Percentiles rank a stretch among this genome's conserved stretches.
phyloP scores from a whole-genome alignment of 306 rosid genomes.

The Begonia loranthoides region DNA sequence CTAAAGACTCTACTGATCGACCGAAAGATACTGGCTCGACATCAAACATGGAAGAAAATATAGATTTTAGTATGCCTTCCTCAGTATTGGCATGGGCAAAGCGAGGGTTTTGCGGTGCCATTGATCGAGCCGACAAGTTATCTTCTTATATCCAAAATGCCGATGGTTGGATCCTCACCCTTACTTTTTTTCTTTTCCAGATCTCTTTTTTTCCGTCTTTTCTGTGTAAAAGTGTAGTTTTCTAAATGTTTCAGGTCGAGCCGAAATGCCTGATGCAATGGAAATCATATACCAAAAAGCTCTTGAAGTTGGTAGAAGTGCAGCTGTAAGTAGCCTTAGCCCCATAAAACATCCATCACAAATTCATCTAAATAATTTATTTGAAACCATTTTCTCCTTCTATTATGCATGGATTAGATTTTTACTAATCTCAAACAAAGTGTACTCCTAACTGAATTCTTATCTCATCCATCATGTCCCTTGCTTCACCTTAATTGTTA shows the following conservation, averaged over 20 bases:
- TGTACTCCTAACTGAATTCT: too few species aligned
- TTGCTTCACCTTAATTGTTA: too few species aligned
- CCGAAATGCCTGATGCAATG: constrained; percentile 86
- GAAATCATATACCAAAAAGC: constrained; percentile 47
- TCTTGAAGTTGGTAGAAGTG: constrained; percentile 37
- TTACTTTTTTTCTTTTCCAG: not conserved
- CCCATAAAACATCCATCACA: not conserved
- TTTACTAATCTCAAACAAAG: constrained; percentile 1
- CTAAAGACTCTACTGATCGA: constrained; percentile 16
- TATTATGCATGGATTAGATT: too few species aligned
- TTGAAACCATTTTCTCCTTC: constrained; percentile 1
- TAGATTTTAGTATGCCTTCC: constrained; percentile 40
- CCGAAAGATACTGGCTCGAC: constrained; percentile 15
- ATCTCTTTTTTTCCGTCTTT: not conserved
- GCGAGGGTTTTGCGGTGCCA: constrained; percentile 47
- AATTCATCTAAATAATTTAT: not conserved
- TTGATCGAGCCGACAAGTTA: constrained; percentile 57
- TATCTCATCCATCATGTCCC: too few species aligned
- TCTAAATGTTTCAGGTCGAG: constrained; percentile 18
- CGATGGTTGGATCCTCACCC: constrained; percentile 40
- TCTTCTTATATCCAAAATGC: constrained; percentile 36
- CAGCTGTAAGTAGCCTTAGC: constrained; percentile 53
- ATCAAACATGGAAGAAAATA: constrained; percentile 20
- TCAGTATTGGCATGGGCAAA: constrained; percentile 61
- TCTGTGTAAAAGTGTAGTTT: not conserved